A percentile compares a stretch with the other conserved stretches of the same genome.
These are phyloP conservation scores for Podospora pseudoanserina DNA, from an alignment of 495 filamentous ascomycete genomes.

Conservation along the genomic window DNA sequence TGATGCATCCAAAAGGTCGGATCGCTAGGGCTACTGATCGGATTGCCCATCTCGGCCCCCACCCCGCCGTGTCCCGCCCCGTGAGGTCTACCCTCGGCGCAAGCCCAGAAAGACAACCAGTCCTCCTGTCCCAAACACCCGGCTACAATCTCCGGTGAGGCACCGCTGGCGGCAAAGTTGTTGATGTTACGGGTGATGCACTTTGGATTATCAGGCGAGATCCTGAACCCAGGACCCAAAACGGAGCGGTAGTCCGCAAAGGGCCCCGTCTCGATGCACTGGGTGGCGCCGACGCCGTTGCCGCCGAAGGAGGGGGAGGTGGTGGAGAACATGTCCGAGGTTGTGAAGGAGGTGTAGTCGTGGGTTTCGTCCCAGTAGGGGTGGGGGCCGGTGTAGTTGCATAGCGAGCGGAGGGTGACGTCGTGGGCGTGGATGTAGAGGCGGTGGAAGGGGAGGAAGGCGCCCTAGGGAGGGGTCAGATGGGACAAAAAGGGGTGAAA, in stretches of 20 bases:
- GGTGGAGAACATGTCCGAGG: slow-evolving; percentile 35
- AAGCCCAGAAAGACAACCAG: slow-evolving; percentile 18
- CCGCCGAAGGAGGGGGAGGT: slow-evolving; percentile 39
- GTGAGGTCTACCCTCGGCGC: slow-evolving; percentile 20
- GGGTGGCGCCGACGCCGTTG: slow-evolving; percentile 28
- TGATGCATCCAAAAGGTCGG: slow-evolving; percentile 71
- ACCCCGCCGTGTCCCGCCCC: slow-evolving; percentile 21
- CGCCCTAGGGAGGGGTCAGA: slow-evolving; percentile 13
- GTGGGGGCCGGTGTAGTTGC: slow-evolving; percentile 42
- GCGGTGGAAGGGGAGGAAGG: slow-evolving; percentile 52
- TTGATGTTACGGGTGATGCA: slow-evolving; percentile 38
- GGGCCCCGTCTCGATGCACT: slow-evolving; percentile 41
- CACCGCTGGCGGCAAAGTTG: slow-evolving; percentile 3
- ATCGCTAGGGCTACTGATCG: slow-evolving; percentile 53
- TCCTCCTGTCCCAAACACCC: slow-evolving; percentile 7
- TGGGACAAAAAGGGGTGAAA: background rate
- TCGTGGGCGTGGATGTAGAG: slow-evolving; percentile 48
- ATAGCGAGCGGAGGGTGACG: slow-evolving; percentile 39
- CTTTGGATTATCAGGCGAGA: slow-evolving; percentile 21
- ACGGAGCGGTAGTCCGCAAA: slow-evolving; percentile 33
- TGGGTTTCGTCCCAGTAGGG: slow-evolving; percentile 50
- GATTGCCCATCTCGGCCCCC: slow-evolving; percentile 38
- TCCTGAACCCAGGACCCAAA: slow-evolving; percentile 33
- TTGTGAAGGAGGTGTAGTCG: slow-evolving; percentile 36
- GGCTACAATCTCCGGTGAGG: slow-evolving; percentile 11